Conservation (phyloP, 306 rosid species). For the Vigna reflexopilosa region DNA sequence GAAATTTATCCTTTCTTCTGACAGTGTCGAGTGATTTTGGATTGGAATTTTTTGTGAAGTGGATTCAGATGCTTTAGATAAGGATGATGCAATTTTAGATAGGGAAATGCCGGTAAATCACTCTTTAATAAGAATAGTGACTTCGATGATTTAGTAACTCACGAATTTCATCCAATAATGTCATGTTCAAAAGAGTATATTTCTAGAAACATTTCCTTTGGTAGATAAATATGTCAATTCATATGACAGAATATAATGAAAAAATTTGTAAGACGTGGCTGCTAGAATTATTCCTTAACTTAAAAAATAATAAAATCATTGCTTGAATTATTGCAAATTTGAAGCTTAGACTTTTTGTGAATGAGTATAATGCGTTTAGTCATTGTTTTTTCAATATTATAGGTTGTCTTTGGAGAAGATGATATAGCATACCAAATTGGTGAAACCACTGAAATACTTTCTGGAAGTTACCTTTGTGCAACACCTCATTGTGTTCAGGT, state of each 20-base stretch:
- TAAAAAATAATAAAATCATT: slow-evolving; percentile 27
- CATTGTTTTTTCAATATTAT: slow-evolving; percentile 26
- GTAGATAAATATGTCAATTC: slow-evolving; percentile 17
- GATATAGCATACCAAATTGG: slow-evolving; percentile 97
- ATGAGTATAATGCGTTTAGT: slow-evolving; percentile 30
- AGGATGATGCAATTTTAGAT: slow-evolving; percentile 14
- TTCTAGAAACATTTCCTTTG: neutral
- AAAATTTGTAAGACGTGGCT: slow-evolving; percentile 14
- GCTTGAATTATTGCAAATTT: slow-evolving; percentile 4
- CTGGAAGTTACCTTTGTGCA: slow-evolving; percentile 91
- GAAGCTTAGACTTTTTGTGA: slow-evolving; percentile 28
- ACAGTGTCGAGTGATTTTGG: neutral
- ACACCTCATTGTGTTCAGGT: slow-evolving; percentile 98
- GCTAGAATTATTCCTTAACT: slow-evolving; percentile 14
- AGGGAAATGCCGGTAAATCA: neutral
- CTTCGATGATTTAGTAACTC: neutral
- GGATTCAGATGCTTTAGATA: slow-evolving; percentile 14
- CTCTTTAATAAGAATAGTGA: neutral
- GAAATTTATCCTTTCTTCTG: slow-evolving; percentile 27
- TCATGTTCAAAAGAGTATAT: neutral
- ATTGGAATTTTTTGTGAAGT: neutral
- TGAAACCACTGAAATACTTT: slow-evolving; percentile 91
- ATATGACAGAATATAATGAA: slow-evolving; percentile 23
- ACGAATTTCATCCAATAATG: slow-evolving; percentile 1
- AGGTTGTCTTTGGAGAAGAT: slow-evolving; percentile 86